phyloP scores from a whole-genome alignment of 495 filamentous ascomycete species.

The Thozetella sp. region DNA sequence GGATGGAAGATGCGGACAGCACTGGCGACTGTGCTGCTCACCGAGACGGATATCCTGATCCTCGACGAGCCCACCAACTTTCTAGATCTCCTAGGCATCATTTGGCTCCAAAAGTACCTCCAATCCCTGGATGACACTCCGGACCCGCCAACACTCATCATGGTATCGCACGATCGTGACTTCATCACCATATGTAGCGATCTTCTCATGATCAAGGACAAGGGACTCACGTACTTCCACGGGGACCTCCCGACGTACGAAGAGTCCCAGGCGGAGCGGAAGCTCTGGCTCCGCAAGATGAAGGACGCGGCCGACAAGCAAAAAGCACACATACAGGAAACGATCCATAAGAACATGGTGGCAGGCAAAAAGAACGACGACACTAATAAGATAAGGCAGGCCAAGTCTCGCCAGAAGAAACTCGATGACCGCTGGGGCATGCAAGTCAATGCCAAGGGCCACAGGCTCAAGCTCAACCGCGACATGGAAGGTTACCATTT shows the following conservation, averaged over 20 bases:
- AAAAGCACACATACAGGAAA: conserved; percentile 74
- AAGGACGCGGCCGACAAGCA: conserved; percentile 79
- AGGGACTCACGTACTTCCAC: conserved; percentile 66
- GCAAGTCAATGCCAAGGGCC: conserved; percentile 68
- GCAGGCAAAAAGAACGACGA: conserved; percentile 72
- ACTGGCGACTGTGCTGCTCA: conserved; percentile 66
- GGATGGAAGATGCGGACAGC: conserved; percentile 79
- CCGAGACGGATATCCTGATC: conserved; percentile 76
- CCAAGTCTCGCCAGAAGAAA: conserved; percentile 78
- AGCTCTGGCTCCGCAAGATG: conserved; percentile 68
- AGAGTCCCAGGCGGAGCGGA: conserved; percentile 62
- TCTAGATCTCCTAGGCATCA: conserved; percentile 77
- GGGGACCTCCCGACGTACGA: conserved; percentile 74
- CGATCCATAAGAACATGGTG: conserved; percentile 68
- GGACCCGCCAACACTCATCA: conserved; percentile 55
- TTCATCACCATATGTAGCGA: conserved; percentile 76
- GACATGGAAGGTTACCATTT: conserved; percentile 65
- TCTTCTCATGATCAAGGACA: conserved; percentile 72
- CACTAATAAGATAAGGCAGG: conserved; percentile 77
- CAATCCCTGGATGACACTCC: conserved; percentile 42
- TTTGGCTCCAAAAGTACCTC: conserved; percentile 79
- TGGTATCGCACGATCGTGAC: conserved; percentile 80
- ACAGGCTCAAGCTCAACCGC: conserved; percentile 76
- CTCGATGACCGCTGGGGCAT: conserved; percentile 79
- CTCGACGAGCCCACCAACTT: conserved; percentile 90